Conservation (phyloP, 108 stramenopile species). For the Discostella pseudostelligera region DNA sequence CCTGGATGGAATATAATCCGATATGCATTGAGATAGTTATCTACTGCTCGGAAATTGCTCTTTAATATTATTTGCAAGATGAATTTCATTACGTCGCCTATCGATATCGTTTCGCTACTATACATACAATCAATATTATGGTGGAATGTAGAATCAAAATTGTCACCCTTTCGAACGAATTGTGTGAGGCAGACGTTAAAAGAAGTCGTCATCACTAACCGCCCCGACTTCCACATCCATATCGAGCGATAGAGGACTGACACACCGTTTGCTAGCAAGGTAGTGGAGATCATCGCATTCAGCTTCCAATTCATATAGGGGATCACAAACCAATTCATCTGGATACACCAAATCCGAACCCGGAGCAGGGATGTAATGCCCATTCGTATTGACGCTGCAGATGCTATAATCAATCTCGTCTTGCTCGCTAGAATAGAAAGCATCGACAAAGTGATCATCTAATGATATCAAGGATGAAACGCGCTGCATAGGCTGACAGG, state of each 20-base stretch:
- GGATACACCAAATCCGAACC: constrained; percentile 7
- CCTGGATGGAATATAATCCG: constrained; percentile 45
- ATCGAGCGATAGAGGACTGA: constrained; percentile 9
- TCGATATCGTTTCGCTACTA: too few species aligned
- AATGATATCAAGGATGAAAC: not conserved
- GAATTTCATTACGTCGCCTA: too few species aligned
- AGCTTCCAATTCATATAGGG: constrained; percentile 28
- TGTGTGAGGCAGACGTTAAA: not conserved
- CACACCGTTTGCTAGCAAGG: constrained; percentile 3
- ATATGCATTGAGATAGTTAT: too few species aligned
- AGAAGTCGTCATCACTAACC: constrained; percentile 4
- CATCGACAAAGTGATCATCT: not conserved
- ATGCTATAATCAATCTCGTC: constrained; percentile 36
- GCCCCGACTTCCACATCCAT: constrained; percentile 1
- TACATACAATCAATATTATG: too few species aligned
- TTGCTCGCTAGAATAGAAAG: not conserved
- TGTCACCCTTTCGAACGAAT: not conserved
- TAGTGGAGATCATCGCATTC: not conserved
- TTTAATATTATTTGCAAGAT: too few species aligned
- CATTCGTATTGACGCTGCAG: constrained; percentile 15
- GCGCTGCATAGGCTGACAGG: not conserved
- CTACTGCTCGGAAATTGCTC: too few species aligned
- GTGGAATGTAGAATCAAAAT: not conserved
- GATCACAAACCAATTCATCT: constrained; percentile 24
- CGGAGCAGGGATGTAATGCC: constrained; percentile 26